Evolutionary conservation across 2,329 filamentous ascomycete species (phyloP), one percentile per base, ranked within the genome.

Genomic region (Magnaporthiopsis rhizophila): DNA sequence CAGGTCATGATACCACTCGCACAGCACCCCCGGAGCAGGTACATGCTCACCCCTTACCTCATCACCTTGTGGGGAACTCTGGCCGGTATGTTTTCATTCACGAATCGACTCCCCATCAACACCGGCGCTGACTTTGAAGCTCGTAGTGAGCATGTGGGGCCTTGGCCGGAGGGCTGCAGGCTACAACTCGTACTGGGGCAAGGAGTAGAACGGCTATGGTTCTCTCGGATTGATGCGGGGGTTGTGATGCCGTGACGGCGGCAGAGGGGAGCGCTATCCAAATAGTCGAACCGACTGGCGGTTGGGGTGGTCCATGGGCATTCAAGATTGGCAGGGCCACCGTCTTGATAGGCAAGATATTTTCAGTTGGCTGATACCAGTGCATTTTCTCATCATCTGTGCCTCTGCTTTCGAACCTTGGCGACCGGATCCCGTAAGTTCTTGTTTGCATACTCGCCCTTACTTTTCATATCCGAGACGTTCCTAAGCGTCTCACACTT

Each of bases 141-240:
- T 59, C 24, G 63, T 68, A 86, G 84, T 78, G 64, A 74, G 78
- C 69, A 79, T 91, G 78, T 94, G 90, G 81, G 89, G 88, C 80
- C 87, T 89, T 80, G 79, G 82, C 75, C 89, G 90, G 75, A 86
- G 90, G 80, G 79, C 90, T 68, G 74, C 87, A 68, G 90, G 90
- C 72, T 86, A 93, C 83, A 93, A 92, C 85, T 91, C 87, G 67
- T 92, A 87, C 87, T 90, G 28, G 26, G 62, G 62, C 56, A 58
- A 63, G n/a, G 57, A 63, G 28, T 63, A 63, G 24, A 53, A 21
- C 24, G 45, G 21, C 18, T n/a, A 50, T n/a, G 11, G 1, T 2
- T 24, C 18, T 53, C 21, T 6, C 38, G 38, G 38, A 50, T 21
- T 50, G 15, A 15, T 50, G 38, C 30, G 45, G 9, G 18, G 45